Conservation (phyloP, 345 rosid species). For the Aquilaria sinensis region DNA sequence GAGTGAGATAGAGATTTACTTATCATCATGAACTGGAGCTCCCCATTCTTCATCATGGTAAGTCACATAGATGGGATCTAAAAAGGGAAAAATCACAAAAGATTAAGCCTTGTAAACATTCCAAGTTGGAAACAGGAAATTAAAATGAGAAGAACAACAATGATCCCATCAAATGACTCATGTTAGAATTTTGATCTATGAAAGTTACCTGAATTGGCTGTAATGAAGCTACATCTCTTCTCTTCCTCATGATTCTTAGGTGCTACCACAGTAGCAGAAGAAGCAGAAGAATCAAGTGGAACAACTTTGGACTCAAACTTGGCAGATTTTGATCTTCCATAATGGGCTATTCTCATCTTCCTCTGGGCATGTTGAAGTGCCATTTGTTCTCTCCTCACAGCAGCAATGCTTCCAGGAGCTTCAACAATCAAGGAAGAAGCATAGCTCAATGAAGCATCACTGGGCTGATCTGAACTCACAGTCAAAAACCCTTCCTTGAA, state of each 20-base stretch:
- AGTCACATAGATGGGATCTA: slow-evolving; percentile 55
- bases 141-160: neutral
- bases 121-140: neutral
- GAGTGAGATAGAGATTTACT: slow-evolving; percentile 22
- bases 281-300: slow-evolving; percentile 17
- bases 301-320: slow-evolving; percentile 30
- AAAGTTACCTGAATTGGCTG: slow-evolving; percentile 45
- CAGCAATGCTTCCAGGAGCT: slow-evolving; percentile 60
- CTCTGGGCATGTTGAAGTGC: slow-evolving; percentile 54
- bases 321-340: slow-evolving; percentile 58
- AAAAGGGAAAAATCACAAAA: neutral
- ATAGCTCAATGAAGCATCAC: slow-evolving; percentile 20
- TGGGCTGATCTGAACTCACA: neutral
- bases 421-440: slow-evolving; percentile 34
- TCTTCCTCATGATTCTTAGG: slow-evolving; percentile 17
- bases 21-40: slow-evolving; percentile 51
- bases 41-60: slow-evolving; percentile 77
- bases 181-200: too few species aligned
- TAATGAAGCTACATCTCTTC: slow-evolving; percentile 51
- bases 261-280: neutral
- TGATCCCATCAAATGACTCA: neutral
- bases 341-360: slow-evolving; percentile 60
- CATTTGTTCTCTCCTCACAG: slow-evolving; percentile 56
- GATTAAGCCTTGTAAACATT: neutral
- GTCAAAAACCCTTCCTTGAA: slow-evolving; percentile 26